phyloP scores from a whole-genome alignment of 192 early-diverging fungal species.

The Tieghemiomyces parasiticus region DNA sequence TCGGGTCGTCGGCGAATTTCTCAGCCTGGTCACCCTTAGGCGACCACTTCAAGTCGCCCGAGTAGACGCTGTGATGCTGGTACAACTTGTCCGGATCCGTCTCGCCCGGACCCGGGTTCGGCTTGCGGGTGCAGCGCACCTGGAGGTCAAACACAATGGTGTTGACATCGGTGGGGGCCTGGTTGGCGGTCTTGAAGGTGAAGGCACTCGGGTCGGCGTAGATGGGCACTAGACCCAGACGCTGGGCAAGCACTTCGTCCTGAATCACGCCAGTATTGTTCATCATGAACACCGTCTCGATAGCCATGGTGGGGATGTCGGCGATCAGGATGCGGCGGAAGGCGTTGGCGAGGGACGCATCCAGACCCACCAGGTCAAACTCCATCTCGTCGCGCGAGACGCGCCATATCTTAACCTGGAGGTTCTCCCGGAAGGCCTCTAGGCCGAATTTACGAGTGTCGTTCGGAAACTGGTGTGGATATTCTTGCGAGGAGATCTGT shows the following conservation, averaged over 20 bases:
- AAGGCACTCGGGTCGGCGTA: slow-evolving; percentile 70
- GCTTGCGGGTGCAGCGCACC: slow-evolving; percentile 53
- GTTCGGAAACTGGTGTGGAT: slow-evolving; percentile 54
- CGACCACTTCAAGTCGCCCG: slow-evolving; percentile 61
- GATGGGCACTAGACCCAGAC: slow-evolving; percentile 87
- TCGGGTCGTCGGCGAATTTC: slow-evolving; percentile 45
- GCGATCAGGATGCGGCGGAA: slow-evolving; percentile 86
- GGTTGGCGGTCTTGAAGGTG: slow-evolving; percentile 55
- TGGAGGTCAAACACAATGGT: slow-evolving; percentile 82
- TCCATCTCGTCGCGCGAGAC: slow-evolving; percentile 66
- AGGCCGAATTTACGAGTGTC: slow-evolving; percentile 43
- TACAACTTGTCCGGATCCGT: slow-evolving; percentile 61
- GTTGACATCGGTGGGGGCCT: slow-evolving; percentile 77
- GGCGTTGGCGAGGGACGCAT: slow-evolving; percentile 89
- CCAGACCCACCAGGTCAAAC: slow-evolving; percentile 90
- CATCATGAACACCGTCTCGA: slow-evolving; percentile 81
- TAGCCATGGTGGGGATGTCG: slow-evolving; percentile 96
- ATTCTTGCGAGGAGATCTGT: slow-evolving; percentile 67
- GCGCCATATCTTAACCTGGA: slow-evolving; percentile 53
- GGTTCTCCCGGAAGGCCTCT: slow-evolving; percentile 58
- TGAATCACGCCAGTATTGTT: slow-evolving; percentile 85
- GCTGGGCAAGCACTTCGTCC: slow-evolving; percentile 86
- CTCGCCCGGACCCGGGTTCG: slow-evolving; percentile 37
- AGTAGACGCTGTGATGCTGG: slow-evolving; percentile 58
- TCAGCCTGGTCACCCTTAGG: slow-evolving; percentile 84